These are phyloP conservation scores for Pseudotulostoma volvatum DNA, from an alignment of 495 filamentous ascomycete genomes.

Conservation along the genomic window DNA sequence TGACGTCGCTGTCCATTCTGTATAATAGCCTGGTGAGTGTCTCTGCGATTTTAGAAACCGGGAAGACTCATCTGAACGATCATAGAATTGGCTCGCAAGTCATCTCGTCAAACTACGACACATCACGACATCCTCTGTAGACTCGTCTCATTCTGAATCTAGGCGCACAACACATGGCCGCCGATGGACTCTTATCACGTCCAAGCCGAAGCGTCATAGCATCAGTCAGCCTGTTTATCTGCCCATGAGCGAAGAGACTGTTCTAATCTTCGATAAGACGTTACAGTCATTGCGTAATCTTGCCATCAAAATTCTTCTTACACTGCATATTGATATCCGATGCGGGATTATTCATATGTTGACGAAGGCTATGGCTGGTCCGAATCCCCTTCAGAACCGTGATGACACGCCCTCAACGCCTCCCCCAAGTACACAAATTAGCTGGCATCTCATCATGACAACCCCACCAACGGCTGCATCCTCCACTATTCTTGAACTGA, in stretches of 20 bases:
- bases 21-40: constrained; percentile 71
- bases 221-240: constrained; percentile 53
- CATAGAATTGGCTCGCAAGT: constrained; percentile 72
- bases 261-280: constrained; percentile 68
- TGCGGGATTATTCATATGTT: constrained; percentile 60
- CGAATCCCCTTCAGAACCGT: constrained; percentile 20
- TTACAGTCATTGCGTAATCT: constrained; percentile 65
- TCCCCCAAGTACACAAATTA: constrained; percentile 36
- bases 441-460: constrained; percentile 55
- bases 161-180: constrained; percentile 31
- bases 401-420: constrained; percentile 26
- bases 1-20: constrained; percentile 68
- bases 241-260: constrained; percentile 77
- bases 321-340: constrained; percentile 75
- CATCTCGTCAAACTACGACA: constrained; percentile 61
- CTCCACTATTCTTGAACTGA: constrained; percentile 57
- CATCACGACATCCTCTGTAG: constrained; percentile 36
- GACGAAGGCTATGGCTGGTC: constrained; percentile 30
- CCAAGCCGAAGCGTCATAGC: constrained; percentile 39
- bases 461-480: constrained; percentile 67
- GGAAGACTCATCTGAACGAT: constrained; percentile 7
- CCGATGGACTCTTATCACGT: constrained; percentile 64
- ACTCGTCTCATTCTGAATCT: constrained; percentile 24
- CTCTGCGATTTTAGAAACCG: neutral
- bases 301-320: constrained; percentile 56